Base-by-base conservation (phyloP, 2,329 filamentous ascomycete species). In the Microcyclospora pomicola region DNA sequence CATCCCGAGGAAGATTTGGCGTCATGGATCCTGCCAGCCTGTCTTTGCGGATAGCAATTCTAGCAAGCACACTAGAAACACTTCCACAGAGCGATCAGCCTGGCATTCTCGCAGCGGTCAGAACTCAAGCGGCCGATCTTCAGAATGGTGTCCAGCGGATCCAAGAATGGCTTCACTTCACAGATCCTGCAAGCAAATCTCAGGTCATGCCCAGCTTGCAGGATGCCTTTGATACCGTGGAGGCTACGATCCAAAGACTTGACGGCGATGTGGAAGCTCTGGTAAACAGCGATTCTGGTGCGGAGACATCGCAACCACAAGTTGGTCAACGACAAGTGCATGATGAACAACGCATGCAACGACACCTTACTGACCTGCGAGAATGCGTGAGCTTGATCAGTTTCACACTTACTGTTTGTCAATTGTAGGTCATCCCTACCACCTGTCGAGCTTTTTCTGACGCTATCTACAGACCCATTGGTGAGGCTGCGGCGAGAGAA, bases 161-260 rank as follows among this genome's bases (percentile, higher is more conserved):
- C 9, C 44, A 46, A 34, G 44, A 46, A 46, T 46, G 44, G 44
- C 40, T 44, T 15, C 42, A 44, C 15, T 46, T 36, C 15, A 39
- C 40, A 12, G 42, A 44, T 34, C 41, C 43, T 6, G 13, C 30
- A 13, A 37, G 31, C 37, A 37, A 36, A 14, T 32, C 34, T 7
- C 31, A 41, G 15, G 27, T 46, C 14, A 38, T 35, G 35, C 33
- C 19, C 6, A 44, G 42, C 27, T 36, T 46, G 9, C 33, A 36
- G 5, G 44, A 44, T 33, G 42, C 44, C 11, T 36, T 44, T 12
- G 35, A 27, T 6, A 44, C 44, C 3, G 42, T 46, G 16, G 32
- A 42, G 27, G n/a, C 27, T 16, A 35, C 44, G 6, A 24, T 46
- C n/a, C 33, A 40, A 27, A 40, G 42, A 15, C 37, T 46, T 10